These are phyloP conservation scores for Roridomyces roridus DNA, from an alignment of 768 basidiomycete species.

Conservation along the genomic window DNA sequence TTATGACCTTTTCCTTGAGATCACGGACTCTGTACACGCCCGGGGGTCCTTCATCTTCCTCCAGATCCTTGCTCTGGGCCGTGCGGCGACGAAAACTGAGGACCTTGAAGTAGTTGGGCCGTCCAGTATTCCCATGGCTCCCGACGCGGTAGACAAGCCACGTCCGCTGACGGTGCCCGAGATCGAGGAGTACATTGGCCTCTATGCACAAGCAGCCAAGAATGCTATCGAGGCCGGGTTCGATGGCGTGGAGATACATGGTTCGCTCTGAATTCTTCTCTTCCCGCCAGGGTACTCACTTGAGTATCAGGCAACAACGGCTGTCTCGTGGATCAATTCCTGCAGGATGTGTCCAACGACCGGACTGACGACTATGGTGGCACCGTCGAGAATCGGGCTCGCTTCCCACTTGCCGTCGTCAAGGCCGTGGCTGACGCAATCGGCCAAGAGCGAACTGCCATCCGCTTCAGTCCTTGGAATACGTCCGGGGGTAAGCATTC, in stretches of 20 bases:
- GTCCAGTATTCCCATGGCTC: constrained; percentile 26
- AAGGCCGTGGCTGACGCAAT: constrained; percentile 45
- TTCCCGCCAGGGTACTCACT: neutral
- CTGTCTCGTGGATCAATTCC: constrained; percentile 49
- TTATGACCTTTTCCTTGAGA: constrained; percentile 22
- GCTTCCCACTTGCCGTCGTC: constrained; percentile 50
- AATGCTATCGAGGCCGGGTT: constrained; percentile 42
- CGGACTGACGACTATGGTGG: constrained; percentile 61
- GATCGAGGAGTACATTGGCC: constrained; percentile 35
- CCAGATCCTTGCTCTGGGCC: constrained; percentile 45
- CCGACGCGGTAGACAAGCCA: constrained; percentile 21
- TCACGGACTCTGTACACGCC: constrained; percentile 54
- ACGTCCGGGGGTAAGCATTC: constrained; percentile 34
- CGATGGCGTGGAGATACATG: constrained; percentile 42
- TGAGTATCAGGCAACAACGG: constrained; percentile 22
- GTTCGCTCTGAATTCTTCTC: neutral
- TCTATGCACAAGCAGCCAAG: constrained; percentile 37
- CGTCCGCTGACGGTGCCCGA: constrained; percentile 30
- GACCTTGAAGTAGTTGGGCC: constrained; percentile 30
- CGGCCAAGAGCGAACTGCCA: constrained; percentile 44
- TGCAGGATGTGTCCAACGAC: constrained; percentile 46
- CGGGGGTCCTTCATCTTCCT: constrained; percentile 50
- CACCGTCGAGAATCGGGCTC: constrained; percentile 49
- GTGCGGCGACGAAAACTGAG: constrained; percentile 37
- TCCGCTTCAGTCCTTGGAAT: constrained; percentile 47